Evolutionary conservation across 768 basidiomycete species (phyloP).

Genomic region (Trametes punicea): DNA sequence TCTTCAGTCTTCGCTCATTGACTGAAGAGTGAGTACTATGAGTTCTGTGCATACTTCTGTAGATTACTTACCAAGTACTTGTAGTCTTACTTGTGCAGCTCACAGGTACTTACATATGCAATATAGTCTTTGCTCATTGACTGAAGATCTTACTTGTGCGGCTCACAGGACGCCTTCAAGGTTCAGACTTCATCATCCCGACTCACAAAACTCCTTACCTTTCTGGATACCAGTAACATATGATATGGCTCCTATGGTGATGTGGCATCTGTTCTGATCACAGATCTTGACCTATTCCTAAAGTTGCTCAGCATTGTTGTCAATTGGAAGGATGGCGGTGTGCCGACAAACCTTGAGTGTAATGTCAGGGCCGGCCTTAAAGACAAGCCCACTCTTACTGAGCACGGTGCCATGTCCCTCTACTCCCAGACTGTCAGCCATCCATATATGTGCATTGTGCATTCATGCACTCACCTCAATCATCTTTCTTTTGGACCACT

Average conservation of each 20-base stretch:
- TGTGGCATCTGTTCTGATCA: conserved; percentile 28
- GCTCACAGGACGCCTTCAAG: neutral
- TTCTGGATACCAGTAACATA: conserved; percentile 36
- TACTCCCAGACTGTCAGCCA: neutral
- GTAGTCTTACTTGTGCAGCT: too few species aligned
- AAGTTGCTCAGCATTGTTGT: conserved; percentile 28
- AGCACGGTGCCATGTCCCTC: conserved; percentile 5
- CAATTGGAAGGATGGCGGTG: conserved; percentile 25
- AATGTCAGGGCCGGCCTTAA: conserved; percentile 17
- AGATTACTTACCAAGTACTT: too few species aligned
- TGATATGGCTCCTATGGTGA: conserved; percentile 33
- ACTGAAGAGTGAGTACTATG: too few species aligned
- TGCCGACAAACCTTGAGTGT: conserved; percentile 34
- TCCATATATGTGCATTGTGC: neutral
- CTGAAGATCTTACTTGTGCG: too few species aligned
- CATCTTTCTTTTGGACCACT: neutral
- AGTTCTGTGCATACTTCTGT: too few species aligned
- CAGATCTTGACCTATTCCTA: conserved; percentile 28
- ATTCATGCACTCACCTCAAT: neutral
- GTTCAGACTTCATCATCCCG: too few species aligned
- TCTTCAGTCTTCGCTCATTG: too few species aligned
- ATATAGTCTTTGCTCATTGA: too few species aligned
- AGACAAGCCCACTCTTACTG: conserved; percentile 17
- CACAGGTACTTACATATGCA: too few species aligned
- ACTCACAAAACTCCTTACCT: conserved; percentile 22